phyloP scores from a whole-genome alignment of 495 filamentous ascomycete species.

The Penicillium goetzii region DNA sequence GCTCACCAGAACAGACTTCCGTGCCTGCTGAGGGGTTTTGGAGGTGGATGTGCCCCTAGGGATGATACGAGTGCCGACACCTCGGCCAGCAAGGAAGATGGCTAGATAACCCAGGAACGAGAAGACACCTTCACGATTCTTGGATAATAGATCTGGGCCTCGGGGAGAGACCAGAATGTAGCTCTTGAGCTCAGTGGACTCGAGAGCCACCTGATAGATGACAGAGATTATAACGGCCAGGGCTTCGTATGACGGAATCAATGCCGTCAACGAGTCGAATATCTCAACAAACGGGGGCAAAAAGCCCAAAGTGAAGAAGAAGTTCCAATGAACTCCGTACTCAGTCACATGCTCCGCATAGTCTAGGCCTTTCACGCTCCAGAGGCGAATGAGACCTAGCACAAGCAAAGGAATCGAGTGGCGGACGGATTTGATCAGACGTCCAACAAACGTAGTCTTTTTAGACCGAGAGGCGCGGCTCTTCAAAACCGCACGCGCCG shows the following conservation, averaged over 20 bases:
- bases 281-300: constrained; percentile 90
- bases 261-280: constrained; percentile 62
- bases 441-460: constrained; percentile 48
- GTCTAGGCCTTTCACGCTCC: constrained; percentile 90
- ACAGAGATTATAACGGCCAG: constrained; percentile 67
- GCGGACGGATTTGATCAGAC: constrained; percentile 66
- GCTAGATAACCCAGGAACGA: constrained; percentile 93
- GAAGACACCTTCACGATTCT: constrained; percentile 92
- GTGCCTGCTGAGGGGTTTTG: constrained; percentile 44
- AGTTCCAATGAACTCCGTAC: constrained; percentile 99
- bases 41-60: constrained; percentile 55
- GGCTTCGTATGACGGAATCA: constrained; percentile 72
- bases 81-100: constrained; percentile 90
- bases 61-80: constrained; percentile 75
- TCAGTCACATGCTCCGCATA: constrained; percentile 98
- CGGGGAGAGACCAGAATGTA: constrained; percentile 86
- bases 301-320: constrained; percentile 95
- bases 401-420: constrained; percentile 83
- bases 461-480: constrained; percentile 52
- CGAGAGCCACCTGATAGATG: constrained; percentile 73
- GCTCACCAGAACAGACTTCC: constrained; percentile 59
- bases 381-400: constrained; percentile 78
- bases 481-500: constrained; percentile 83
- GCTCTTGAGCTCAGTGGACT: constrained; percentile 74
- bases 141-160: constrained; percentile 69